Evolutionary conservation across 139 green algal species (phyloP), one percentile per base, ranked within the genome.

Genomic region (Gonium pectorale): DNA sequence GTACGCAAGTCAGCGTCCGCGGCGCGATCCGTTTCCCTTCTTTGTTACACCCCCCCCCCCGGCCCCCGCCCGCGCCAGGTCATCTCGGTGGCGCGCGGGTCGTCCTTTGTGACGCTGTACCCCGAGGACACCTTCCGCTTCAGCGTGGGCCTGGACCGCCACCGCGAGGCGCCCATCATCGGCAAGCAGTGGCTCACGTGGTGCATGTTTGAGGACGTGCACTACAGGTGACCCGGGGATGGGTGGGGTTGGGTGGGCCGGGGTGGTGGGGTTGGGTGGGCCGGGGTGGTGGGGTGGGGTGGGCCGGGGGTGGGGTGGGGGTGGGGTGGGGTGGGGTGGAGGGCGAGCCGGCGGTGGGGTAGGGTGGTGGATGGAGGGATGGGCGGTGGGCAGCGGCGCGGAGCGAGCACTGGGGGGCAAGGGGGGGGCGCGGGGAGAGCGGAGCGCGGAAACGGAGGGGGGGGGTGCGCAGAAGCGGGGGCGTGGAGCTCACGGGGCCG

Each of bases 181-280:
- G 96, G 96, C n/a, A 92, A 87, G 60, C 96, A 99, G 88, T 99
- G 96, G 96, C 86, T 90, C 21, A 95, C 88, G 6, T 99, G 96
- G 95, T 87, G 63, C 24, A 82, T 93, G 11, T 52, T 52, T 0
- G 88, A 94, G 72, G 89, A 94, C 68, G 22, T 90, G 7, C 88
- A 94, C 70, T 98, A 94, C 89, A 85, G 74, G 41, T 90, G 80
- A 51, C 68, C 5, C 13, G 0, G 5, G 5, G 29, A 1, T 5
- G 21, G 67, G 33, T 24, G 33, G 33, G 31, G 27, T 2, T n/a
- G 62, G 4, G 31, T 9, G 62, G 31, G 31, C 40, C 15, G 62
- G 31, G 62, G 62, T 31, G 54, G 19, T 29, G 5, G 54, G 5
- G 5, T 29, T 64, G 5, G 29, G 15, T 68, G 2, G 11, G 27